Conservation (phyloP, 495 filamentous ascomycete genomes). For the Xylaria acuta region DNA sequence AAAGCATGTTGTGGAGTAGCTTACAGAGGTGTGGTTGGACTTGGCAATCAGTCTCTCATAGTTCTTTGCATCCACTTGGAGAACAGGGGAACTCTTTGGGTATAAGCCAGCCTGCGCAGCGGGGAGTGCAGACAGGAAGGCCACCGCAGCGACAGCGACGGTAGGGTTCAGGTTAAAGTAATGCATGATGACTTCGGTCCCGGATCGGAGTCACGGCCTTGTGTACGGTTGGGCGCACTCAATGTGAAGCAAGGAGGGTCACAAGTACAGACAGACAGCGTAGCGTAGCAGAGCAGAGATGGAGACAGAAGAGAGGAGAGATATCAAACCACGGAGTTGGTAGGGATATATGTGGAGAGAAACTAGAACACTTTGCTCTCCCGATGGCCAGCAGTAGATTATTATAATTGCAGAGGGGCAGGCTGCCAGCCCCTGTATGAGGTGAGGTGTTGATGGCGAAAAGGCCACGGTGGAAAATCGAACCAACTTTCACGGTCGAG, state of each 20-base stretch:
- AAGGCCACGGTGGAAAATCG: constrained; percentile 48
- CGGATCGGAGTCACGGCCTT: constrained; percentile 16
- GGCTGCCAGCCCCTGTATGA: background rate
- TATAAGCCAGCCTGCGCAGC: constrained; percentile 75
- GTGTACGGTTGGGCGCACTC: constrained; percentile 13
- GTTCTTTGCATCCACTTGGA: constrained; percentile 82
- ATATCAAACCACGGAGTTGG: constrained; percentile 6
- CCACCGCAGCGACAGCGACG: constrained; percentile 51
- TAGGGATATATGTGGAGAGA: constrained; percentile 7
- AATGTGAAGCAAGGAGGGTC: constrained; percentile 6
- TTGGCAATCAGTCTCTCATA: constrained; percentile 86
- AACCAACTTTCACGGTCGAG: constrained; percentile 27
- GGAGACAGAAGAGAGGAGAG: background rate
- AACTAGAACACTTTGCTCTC: background rate
- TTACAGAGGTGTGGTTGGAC: constrained; percentile 90
- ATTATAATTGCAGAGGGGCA: constrained; percentile 10
- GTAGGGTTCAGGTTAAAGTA: constrained; percentile 46
- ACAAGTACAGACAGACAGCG: background rate
- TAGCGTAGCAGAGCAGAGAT: background rate
- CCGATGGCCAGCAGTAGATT: background rate
- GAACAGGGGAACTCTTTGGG: constrained; percentile 82
- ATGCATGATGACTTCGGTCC: constrained; percentile 45
- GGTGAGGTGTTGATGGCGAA: constrained; percentile 28
- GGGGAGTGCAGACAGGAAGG: constrained; percentile 60
- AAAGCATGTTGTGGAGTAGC: constrained; percentile 34